phyloP scores from a whole-genome alignment of 441 rosid genomes.

The Corymbia citriodora region DNA sequence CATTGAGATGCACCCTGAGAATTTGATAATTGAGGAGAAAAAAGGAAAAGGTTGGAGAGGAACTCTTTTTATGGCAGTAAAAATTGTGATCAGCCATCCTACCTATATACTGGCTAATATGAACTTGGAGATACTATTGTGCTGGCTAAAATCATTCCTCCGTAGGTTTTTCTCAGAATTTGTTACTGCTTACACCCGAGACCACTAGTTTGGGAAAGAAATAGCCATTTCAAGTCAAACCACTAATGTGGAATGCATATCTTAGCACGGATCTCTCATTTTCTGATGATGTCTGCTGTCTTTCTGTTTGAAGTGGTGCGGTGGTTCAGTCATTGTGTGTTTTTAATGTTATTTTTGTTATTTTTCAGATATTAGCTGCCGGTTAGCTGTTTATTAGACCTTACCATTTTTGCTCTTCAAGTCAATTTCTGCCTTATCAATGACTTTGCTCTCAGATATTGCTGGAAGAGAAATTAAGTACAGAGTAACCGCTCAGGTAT shows the following conservation, averaged over 20 bases:
- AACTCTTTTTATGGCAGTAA: not conserved
- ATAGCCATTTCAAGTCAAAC: not conserved
- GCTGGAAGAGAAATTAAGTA: constrained; percentile 38
- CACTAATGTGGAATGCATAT: not conserved
- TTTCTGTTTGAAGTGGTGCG: not conserved
- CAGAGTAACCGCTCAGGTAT: constrained; percentile 44
- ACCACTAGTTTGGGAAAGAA: not conserved
- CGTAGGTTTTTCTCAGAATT: not conserved
- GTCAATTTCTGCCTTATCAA: not conserved
- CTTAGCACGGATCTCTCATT: accelerated
- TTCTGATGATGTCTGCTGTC: not conserved
- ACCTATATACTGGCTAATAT: not conserved
- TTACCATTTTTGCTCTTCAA: not conserved
- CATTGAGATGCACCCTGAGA: not conserved
- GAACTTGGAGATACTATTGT: not conserved
- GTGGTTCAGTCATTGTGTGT: not conserved
- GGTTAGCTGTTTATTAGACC: not conserved
- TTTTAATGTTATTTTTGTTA: not conserved
- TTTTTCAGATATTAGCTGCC: not conserved
- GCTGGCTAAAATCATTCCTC: not conserved
- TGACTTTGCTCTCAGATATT: constrained; percentile 22
- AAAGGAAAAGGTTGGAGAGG: not conserved
- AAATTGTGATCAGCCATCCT: not conserved
- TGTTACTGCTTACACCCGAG: not conserved
- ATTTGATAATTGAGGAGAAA: not conserved